These are phyloP conservation scores for Fusarium sp. DNA, from an alignment of 2,329 filamentous ascomycete species.

Conservation along the genomic window DNA sequence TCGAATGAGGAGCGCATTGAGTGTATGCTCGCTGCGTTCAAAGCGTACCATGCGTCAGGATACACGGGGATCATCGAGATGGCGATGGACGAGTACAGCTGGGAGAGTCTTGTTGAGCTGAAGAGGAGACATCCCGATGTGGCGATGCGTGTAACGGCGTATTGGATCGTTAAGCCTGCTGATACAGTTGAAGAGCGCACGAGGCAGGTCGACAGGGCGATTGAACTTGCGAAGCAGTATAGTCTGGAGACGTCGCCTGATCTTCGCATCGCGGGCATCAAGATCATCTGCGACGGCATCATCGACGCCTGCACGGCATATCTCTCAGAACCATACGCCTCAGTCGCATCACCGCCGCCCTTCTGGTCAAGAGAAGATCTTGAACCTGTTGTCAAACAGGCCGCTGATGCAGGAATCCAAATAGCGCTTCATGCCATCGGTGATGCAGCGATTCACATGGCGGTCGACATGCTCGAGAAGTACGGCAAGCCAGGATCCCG, in stretches of 20 bases:
- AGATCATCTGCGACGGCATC: conserved; percentile 70
- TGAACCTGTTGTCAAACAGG: conserved; percentile 61
- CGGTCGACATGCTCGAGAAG: conserved; percentile 62
- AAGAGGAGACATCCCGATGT: conserved; percentile 44
- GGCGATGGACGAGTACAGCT: conserved; percentile 68
- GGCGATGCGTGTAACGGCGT: conserved; percentile 59
- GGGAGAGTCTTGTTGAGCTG: conserved; percentile 60
- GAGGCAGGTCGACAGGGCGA: conserved; percentile 59
- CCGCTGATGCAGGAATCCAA: conserved; percentile 63
- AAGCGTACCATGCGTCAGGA: conserved; percentile 60
- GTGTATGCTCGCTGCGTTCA: conserved; percentile 58
- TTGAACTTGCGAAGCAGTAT: conserved; percentile 51
- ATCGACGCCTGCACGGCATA: conserved; percentile 71
- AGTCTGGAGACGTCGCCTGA: conserved; percentile 50
- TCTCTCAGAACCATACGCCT: conserved; percentile 64
- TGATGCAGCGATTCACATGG: conserved; percentile 64
- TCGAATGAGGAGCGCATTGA: conserved; percentile 58
- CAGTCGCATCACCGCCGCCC: conserved; percentile 53
- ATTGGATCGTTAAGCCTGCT: conserved; percentile 65
- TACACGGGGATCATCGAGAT: conserved; percentile 67
- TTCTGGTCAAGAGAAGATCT: conserved; percentile 65
- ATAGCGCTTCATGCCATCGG: conserved; percentile 72
- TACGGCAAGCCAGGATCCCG: conserved; percentile 54
- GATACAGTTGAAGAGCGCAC: conserved; percentile 52
- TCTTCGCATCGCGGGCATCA: conserved; percentile 66